Percentiles rank a stretch among this genome's conserved stretches.
phyloP scores from a whole-genome alignment of 495 filamentous ascomycete species.

The Xylaria intraflava region DNA sequence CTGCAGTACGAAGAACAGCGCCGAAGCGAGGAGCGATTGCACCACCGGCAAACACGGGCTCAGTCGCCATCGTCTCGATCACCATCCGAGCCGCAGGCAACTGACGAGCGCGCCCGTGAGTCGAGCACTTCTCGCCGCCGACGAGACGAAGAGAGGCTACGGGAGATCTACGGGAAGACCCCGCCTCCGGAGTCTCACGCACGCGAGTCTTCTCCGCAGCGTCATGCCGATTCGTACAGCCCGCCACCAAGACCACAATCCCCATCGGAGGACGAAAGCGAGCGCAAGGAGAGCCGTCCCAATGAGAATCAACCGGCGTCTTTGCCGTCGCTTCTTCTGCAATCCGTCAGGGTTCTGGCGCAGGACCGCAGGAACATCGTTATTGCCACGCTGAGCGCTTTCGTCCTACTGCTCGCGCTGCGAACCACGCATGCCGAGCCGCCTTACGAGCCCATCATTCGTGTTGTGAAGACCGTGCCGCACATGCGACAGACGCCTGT shows the following conservation, averaged over 20 bases:
- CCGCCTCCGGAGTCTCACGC: constrained; percentile 16
- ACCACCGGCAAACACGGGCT: constrained; percentile 4
- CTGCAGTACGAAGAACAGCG: constrained; percentile 19
- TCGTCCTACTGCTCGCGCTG: constrained; percentile 52
- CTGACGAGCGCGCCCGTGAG: background rate
- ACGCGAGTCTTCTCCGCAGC: constrained; percentile 15
- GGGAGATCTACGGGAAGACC: constrained; percentile 48
- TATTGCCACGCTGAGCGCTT: constrained; percentile 54
- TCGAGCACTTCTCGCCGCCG: constrained; percentile 19
- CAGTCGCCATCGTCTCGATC: constrained; percentile 7
- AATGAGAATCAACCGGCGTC: constrained; percentile 31
- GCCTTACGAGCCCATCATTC: constrained; percentile 20
- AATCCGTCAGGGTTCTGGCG: constrained; percentile 61
- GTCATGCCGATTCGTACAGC: constrained; percentile 22
- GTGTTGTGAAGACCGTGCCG: constrained; percentile 18
- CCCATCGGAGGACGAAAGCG: constrained; percentile 13
- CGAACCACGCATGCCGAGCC: constrained; percentile 15
- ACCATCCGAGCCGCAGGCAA: constrained; percentile 8
- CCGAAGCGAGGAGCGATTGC: constrained; percentile 6
- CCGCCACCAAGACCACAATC: constrained; percentile 20
- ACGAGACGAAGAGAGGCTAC: constrained; percentile 44
- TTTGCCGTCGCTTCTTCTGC: constrained; percentile 56
- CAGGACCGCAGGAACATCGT: constrained; percentile 65
- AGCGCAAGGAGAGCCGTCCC: constrained; percentile 9
- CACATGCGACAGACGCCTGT: constrained; percentile 7